These are phyloP conservation scores for Porodaedalea pini DNA, from an alignment of 1,284 basidiomycete genomes.

Conservation along the genomic window DNA sequence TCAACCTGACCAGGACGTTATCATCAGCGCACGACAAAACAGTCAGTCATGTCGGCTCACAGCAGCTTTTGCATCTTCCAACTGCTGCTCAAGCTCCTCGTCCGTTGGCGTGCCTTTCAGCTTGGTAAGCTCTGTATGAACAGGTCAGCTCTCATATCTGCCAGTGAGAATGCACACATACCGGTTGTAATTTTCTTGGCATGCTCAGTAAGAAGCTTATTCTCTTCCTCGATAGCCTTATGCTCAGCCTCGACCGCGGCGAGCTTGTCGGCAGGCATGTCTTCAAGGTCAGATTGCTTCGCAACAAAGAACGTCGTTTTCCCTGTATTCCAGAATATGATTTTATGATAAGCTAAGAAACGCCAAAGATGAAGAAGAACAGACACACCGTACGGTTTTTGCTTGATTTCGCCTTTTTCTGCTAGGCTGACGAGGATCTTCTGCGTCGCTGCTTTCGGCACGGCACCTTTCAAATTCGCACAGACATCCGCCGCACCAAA, in stretches of 20 bases:
- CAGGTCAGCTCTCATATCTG: not conserved
- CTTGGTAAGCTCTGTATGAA: conserved; percentile 55
- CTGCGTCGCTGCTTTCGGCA: conserved; percentile 77
- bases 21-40: not conserved
- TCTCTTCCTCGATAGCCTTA: conserved; percentile 55
- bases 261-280: conserved; percentile 56
- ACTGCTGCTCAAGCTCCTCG: conserved; percentile 51
- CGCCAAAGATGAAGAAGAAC: conserved; percentile 73
- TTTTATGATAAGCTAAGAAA: conserved; percentile 72
- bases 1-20: conserved; percentile 39
- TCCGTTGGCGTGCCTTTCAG: conserved; percentile 66
- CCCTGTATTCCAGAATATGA: conserved; percentile 69
- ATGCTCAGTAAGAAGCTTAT: conserved; percentile 49
- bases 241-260: conserved; percentile 53
- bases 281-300: conserved; percentile 63
- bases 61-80: conserved; percentile 40
- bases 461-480: conserved; percentile 81
- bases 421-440: conserved; percentile 77
- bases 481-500: conserved; percentile 67
- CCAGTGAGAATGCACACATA: conserved; percentile 27
- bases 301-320: conserved; percentile 83
- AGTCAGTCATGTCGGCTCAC: conserved; percentile 33
- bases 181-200: conserved; percentile 51
- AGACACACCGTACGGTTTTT: conserved; percentile 70
- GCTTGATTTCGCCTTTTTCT: conserved; percentile 69